These are phyloP conservation scores for Avena sativa DNA, from an alignment of 176 grass and related monocot species.

Conservation along the genomic window DNA sequence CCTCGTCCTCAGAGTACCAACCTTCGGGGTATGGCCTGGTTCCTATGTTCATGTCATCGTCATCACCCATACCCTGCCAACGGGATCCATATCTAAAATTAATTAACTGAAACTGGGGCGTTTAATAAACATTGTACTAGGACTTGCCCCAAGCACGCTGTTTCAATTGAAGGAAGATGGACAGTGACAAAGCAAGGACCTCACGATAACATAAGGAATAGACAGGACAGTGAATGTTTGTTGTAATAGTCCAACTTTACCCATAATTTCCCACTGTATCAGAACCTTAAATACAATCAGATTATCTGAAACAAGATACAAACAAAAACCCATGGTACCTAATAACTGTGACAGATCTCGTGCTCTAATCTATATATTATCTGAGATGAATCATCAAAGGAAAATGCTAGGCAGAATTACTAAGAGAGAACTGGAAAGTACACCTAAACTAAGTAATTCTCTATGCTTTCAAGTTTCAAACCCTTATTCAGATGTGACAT, in stretches of 20 bases:
- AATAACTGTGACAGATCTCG: not conserved
- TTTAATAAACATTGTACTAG: not conserved
- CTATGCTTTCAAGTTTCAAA: conserved; percentile 17
- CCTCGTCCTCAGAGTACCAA: conserved; percentile 63
- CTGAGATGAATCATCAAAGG: not conserved
- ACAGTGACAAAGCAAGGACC: not conserved
- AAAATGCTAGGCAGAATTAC: not conserved
- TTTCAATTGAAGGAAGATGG: not conserved
- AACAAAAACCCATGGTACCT: not conserved
- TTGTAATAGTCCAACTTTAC: not conserved
- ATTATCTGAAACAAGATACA: not conserved
- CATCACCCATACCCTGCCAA: conserved; percentile 50
- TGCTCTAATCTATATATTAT: not conserved
- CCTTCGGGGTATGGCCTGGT: conserved; percentile 72
- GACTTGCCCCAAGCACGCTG: not conserved
- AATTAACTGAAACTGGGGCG: conserved; percentile 4
- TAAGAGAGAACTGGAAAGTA: conserved; percentile 12
- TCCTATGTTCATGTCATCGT: conserved; percentile 44
- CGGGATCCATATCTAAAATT: not conserved
- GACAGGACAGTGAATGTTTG: not conserved
- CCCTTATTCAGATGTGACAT: not conserved
- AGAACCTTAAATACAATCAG: not conserved
- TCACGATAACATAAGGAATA: not conserved
- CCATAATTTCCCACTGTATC: not conserved
- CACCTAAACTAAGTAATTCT: not conserved